Percentiles rank a stretch among this genome's conserved stretches.
Evolutionary conservation across 2,329 filamentous ascomycete genomes (phyloP).

Genomic region (Blumeria graminis): DNA sequence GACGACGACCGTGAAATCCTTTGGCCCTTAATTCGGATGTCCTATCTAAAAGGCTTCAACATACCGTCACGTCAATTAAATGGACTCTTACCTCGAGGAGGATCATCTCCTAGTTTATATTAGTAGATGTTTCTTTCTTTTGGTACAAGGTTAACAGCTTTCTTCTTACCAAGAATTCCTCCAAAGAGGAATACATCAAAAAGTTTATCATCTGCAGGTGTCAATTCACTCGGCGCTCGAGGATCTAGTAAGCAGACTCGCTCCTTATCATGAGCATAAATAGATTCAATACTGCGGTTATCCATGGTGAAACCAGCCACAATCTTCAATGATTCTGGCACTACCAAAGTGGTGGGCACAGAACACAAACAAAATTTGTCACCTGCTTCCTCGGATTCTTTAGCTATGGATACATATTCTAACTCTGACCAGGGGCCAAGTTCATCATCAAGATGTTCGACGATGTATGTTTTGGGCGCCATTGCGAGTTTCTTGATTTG

Average conservation of each 20-base stretch:
- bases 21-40: constrained; percentile 91
- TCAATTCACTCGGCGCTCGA: constrained; percentile 54
- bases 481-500: constrained; percentile 10
- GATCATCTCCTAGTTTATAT: constrained; percentile 51
- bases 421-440: constrained; percentile 83
- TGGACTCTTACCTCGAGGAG: constrained; percentile 48
- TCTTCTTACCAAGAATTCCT: constrained; percentile 57
- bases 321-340: constrained; percentile 31
- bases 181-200: constrained; percentile 93
- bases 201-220: constrained; percentile 52
- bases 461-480: constrained; percentile 55
- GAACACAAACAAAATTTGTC: constrained; percentile 64
- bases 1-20: constrained; percentile 63
- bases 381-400: constrained; percentile 44
- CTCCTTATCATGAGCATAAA: constrained; percentile 48
- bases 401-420: constrained; percentile 72
- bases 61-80: constrained; percentile 1
- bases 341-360: constrained; percentile 41
- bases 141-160: neutral
- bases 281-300: constrained; percentile 53
- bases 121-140: constrained; percentile 3
- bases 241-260: constrained; percentile 80
- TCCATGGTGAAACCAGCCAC: constrained; percentile 46
- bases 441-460: constrained; percentile 90
- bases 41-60: constrained; percentile 34